Base-by-base conservation (phyloP, 2,329 filamentous ascomycete species). In the Beauveria varroae region DNA sequence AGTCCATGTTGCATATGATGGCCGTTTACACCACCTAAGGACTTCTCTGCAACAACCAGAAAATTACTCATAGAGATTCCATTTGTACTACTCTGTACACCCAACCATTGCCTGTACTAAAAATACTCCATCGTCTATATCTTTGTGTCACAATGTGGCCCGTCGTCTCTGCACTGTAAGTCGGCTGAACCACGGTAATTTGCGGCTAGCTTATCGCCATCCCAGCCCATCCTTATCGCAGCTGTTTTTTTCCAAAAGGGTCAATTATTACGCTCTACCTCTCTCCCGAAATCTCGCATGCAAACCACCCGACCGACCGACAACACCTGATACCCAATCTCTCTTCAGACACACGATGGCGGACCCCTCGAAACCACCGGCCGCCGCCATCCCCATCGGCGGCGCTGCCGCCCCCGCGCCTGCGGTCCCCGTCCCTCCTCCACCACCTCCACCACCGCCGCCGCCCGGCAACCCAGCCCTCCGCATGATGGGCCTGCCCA, bases 401-500 rank as follows among this genome's bases (percentile, higher is more conserved):
- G 64, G 73, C 52, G 65, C 70, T 37, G 54, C 71, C 40, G 54
- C 66, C 52, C 55, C 55, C 57, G 66, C 50, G 68, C 62, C 30
- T 64, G 68, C 56, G 59, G 18, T 44, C 68, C 63, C 70, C 75
- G 71, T 79, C 12, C 14, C 34, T 37, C 34, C 34, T 37, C 34
- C 34, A 37, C 34, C 34, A 16, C 34, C 34, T 37, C 34, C 34
- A 16, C 34, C 82, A 66, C 64, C 28, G 28, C 28, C 69, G 76
- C 52, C 74, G 79, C 68, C 56, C 28, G 79, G 82, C 55, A 93
- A 93, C 75, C 88, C 87, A 49, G 89, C 86, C 59, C 84, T 91
- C 68, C 85, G 84, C 65, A 89, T 90, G 82, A 86, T 95, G 77
- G 93, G 93, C 62, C 79, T 99, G 62, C 93, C 93, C 56, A 89